These are phyloP conservation scores for Coemansia sp. DNA, from an alignment of 192 early-diverging fungal species.

Conservation along the genomic window DNA sequence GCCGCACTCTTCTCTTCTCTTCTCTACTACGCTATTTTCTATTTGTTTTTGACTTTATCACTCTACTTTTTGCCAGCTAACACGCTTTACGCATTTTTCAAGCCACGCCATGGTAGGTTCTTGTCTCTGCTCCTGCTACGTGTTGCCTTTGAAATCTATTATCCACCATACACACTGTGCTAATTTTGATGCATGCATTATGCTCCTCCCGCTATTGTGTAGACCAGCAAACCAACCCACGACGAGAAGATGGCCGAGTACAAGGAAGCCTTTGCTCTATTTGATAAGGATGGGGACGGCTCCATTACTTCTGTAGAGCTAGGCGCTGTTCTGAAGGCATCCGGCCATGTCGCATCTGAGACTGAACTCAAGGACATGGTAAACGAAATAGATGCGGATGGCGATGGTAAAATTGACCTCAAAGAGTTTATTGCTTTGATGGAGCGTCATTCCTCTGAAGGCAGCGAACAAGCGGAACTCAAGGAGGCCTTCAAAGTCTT, in stretches of 20 bases:
- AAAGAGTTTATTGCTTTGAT: slow-evolving; percentile 92
- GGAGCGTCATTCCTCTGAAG: slow-evolving; percentile 73
- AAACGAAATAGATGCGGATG: slow-evolving; percentile 90
- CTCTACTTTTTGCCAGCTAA: not conserved
- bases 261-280: slow-evolving; percentile 90
- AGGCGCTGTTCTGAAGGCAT: slow-evolving; percentile 85
- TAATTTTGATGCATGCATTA: not conserved
- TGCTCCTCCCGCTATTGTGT: not conserved
- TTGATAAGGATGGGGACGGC: slow-evolving; percentile 92
- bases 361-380: slow-evolving; percentile 94
- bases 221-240: not conserved
- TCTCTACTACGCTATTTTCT: not conserved
- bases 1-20: not conserved
- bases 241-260: slow-evolving; percentile 37
- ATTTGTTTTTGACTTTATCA: not conserved
- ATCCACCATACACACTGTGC: not conserved
- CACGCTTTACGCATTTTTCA: not conserved
- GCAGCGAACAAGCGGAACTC: slow-evolving; percentile 83
- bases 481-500: slow-evolving; percentile 94
- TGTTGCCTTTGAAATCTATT: not conserved
- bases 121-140: not conserved
- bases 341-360: slow-evolving; percentile 90
- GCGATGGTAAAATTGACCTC: slow-evolving; percentile 93
- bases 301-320: slow-evolving; percentile 87
- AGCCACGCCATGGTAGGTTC: slow-evolving; percentile 1